Conservation (phyloP, 805 yeast genomes). For the Candida gorgasii region DNA sequence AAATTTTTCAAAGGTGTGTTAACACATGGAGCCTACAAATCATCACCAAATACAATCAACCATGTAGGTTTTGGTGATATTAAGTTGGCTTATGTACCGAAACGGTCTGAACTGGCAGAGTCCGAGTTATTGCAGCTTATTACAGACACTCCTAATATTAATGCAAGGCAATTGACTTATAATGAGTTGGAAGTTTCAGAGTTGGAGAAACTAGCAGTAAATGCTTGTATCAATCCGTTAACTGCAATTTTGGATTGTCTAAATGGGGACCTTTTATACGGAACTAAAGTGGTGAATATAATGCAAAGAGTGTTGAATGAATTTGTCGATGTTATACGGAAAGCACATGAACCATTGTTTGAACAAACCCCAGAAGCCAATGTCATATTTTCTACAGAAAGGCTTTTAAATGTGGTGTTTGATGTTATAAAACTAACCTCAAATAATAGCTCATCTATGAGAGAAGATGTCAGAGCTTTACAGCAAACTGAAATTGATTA, state of each 20-base stretch:
- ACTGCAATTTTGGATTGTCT: conserved; percentile 75
- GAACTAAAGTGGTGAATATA: conserved; percentile 33
- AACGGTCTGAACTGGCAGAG: conserved; percentile 18
- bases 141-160: conserved; percentile 1
- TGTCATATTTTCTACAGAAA: conserved; percentile 30
- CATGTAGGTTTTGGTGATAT: conserved; percentile 78
- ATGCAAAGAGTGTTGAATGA: conserved; percentile 48
- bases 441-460: conserved; percentile 68
- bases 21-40: conserved; percentile 77
- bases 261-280: conserved; percentile 69
- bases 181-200: conserved; percentile 10
- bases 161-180: conserved; percentile 3
- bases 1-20: conserved; percentile 71
- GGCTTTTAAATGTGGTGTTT: conserved; percentile 33
- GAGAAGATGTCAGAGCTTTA: conserved; percentile 58
- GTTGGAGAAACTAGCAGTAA: conserved; percentile 72
- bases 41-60: conserved; percentile 27
- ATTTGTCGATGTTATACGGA: conserved; percentile 41
- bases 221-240: conserved; percentile 80
- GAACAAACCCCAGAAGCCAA: conserved; percentile 29
- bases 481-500: conserved; percentile 75
- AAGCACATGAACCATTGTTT: conserved; percentile 26
- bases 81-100: conserved; percentile 58
- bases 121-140: conserved; percentile 8
- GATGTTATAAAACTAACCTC: conserved; percentile 41